Evolutionary conservation across 768 basidiomycete genomes (phyloP).

Genomic region (Termitomyces sp.): DNA sequence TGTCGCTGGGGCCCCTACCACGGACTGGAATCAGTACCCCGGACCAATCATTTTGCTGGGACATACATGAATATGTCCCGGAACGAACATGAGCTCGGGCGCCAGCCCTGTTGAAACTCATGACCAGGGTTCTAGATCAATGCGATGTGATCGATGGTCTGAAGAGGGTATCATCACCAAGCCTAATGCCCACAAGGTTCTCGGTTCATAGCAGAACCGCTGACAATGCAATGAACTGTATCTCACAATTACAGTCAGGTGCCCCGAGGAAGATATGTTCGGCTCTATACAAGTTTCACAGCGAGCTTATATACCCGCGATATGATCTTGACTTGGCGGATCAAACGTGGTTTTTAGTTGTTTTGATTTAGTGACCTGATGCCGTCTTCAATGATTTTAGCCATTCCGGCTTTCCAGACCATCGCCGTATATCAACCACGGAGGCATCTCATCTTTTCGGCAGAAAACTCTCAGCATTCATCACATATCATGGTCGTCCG

Average conservation of each 20-base stretch:
- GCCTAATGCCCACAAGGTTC: background rate
- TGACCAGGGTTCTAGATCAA: background rate
- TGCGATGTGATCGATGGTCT: background rate
- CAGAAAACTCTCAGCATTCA: background rate
- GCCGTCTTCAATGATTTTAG: background rate
- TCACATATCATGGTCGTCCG: slow-evolving; percentile 1
- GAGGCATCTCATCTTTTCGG: background rate
- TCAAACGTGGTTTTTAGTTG: background rate
- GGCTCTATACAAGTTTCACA: background rate
- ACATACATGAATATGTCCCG: background rate
- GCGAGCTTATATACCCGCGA: background rate
- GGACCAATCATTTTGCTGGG: background rate
- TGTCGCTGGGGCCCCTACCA: slow-evolving; percentile 1
- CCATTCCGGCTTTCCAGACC: background rate
- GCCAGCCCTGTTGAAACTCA: background rate
- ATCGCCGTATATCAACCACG: background rate
- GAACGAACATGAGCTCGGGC: background rate
- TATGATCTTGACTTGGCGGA: background rate
- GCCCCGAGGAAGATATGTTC: background rate
- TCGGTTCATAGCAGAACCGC: background rate
- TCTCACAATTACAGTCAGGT: background rate
- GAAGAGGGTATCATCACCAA: background rate
- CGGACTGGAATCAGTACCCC: background rate
- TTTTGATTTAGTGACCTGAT: background rate
- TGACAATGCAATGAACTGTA: background rate